Percentiles rank a stretch among this genome's conserved stretches.
phyloP scores from a whole-genome alignment of 495 filamentous ascomycete species.

The Annulohypoxylon maeteangense region DNA sequence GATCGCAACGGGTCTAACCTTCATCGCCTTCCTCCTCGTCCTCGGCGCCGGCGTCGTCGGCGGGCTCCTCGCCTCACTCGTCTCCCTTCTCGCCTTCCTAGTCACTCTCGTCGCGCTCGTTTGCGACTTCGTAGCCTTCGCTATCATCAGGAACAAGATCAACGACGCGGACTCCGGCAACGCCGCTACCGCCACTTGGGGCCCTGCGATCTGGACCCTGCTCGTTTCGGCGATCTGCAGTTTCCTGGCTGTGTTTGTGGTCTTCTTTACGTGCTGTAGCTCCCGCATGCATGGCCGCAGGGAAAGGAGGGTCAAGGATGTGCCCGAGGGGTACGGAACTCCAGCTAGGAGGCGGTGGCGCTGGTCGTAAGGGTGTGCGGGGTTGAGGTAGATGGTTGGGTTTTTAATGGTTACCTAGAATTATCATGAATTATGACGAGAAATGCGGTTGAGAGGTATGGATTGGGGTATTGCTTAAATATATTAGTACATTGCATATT shows the following conservation, averaged over 20 bases:
- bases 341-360: conserved; percentile 20
- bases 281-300: conserved; percentile 49
- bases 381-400: too few species aligned
- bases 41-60: conserved; percentile 65
- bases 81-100: conserved; percentile 64
- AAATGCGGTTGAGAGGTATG: too few species aligned
- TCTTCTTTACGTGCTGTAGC: conserved; percentile 68
- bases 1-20: conserved; percentile 65
- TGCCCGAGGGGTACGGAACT: conserved; percentile 28
- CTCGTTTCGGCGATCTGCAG: conserved; percentile 62
- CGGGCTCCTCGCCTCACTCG: conserved; percentile 59
- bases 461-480: too few species aligned
- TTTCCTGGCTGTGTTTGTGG: conserved; percentile 63
- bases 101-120: conserved; percentile 63
- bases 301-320: conserved; percentile 23
- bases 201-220: conserved; percentile 61
- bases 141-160: conserved; percentile 62
- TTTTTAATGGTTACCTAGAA: too few species aligned
- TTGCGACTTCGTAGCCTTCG: conserved; percentile 66
- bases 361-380: conserved; percentile 26
- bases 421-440: too few species aligned
- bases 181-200: conserved; percentile 53
- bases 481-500: too few species aligned
- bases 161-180: conserved; percentile 52
- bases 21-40: conserved; percentile 67